These are phyloP conservation scores for Aspergillus ibericus DNA, from an alignment of 2,329 filamentous ascomycete genomes.

Conservation along the genomic window DNA sequence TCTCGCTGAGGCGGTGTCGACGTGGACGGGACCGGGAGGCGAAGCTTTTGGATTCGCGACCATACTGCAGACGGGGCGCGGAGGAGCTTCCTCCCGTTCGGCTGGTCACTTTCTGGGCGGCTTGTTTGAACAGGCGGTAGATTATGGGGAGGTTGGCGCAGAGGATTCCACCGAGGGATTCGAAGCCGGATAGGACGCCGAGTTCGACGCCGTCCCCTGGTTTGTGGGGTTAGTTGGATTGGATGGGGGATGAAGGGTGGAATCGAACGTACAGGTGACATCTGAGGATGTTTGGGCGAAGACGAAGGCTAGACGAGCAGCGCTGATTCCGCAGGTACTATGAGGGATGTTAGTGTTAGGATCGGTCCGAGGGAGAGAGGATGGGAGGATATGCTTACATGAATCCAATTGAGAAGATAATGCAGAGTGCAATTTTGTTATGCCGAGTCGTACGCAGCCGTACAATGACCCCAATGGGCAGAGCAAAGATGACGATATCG, in stretches of 20 bases:
- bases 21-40: neutral
- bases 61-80: neutral
- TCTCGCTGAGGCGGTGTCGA: neutral
- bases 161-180: conserved; percentile 5
- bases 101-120: conserved; percentile 6
- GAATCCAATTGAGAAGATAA: conserved; percentile 6
- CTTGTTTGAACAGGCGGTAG: conserved; percentile 7
- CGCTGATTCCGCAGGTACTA: conserved; percentile 9
- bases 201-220: conserved; percentile 7
- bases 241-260: neutral
- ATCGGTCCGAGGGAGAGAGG: neutral
- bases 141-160: conserved; percentile 12
- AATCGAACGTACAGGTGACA: neutral
- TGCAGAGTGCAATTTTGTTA: conserved; percentile 3
- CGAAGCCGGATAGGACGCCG: conserved; percentile 3
- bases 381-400: neutral
- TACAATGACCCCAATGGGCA: conserved; percentile 5
- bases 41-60: neutral
- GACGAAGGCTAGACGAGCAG: conserved; percentile 6
- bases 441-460: neutral
- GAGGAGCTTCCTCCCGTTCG: neutral
- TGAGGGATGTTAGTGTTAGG: neutral
- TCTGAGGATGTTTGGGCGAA: conserved; percentile 5
- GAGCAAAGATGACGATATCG: conserved; percentile 1
- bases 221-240: neutral